Base-by-base conservation (phyloP, 2,329 filamentous ascomycete species). In the Neofusicoccum kwambonambiense region DNA sequence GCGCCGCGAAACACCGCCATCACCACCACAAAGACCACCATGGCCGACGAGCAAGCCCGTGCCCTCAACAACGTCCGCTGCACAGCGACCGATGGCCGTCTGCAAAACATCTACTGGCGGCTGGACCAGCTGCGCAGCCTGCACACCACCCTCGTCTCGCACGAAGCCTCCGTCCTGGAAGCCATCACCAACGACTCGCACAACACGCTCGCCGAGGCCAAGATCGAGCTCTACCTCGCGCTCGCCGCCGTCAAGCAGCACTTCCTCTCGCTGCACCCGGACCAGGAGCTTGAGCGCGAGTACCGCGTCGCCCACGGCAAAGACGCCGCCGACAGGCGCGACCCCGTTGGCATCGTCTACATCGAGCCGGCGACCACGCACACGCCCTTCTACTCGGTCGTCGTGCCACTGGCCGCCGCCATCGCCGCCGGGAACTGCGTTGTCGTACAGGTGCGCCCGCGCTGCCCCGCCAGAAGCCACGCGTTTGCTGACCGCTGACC, bases 401-500 rank as follows among this genome's bases (percentile, higher is more conserved):
- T 84, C 17, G 74, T 73, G 3, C 78, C 82, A 0, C 58, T 85
- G 44, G 77, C 76, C 39, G 78, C 82, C 4, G 82, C 83, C 7
- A 68, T 86, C 35, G 78, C 80, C 0, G 81, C 82, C 12, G 84
- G 83, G 0, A 85, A 84, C 65, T 85, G 82, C 68, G 76, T 84
- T 3, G 74, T 81, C 37, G 51, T 86, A 11, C 80, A 84, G 74
- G 82, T 84, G 74, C 41, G 5, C 27, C 27, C 13, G 11, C 12
- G 31, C 22, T 27, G 9, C 17, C 22, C 22, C 22, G 22, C 22
- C 3, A 2, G 12, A 12, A 50, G 42, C 12, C 22, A 31, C 2
- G 3, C 31, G 15, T 12, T 34, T 44, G 6, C 3, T 44, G 3
- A 13, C 13, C 12, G n/a, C 12, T 58, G 45, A 64, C 35, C n/a